phyloP scores from a whole-genome alignment of 441 rosid species.

The Melastoma candidum region DNA sequence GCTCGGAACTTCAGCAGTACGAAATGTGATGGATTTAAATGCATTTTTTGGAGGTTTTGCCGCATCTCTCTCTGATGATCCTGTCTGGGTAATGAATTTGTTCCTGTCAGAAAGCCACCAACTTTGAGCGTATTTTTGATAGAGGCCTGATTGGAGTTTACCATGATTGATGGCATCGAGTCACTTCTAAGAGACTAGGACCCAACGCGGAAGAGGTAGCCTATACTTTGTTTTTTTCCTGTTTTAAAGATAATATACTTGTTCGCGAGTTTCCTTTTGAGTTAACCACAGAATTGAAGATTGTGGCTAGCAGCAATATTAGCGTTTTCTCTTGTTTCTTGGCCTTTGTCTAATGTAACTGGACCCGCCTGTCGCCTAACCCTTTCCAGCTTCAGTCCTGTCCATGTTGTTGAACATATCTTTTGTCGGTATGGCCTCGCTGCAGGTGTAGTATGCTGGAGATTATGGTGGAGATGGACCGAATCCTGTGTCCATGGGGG shows the following conservation, averaged over 20 bases:
- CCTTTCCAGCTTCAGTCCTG: too few species aligned
- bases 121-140: slow-evolving; percentile 78
- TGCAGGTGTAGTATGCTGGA: slow-evolving; percentile 86
- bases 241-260: background rate
- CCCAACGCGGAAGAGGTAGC: slow-evolving; percentile 58
- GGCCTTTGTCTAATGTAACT: too few species aligned
- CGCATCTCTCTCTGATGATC: slow-evolving; percentile 64
- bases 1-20: slow-evolving; percentile 64
- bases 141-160: slow-evolving; percentile 87
- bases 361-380: too few species aligned
- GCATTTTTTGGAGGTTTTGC: slow-evolving; percentile 95
- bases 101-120: slow-evolving; percentile 72
- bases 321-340: too few species aligned
- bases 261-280: too few species aligned
- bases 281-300: too few species aligned
- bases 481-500: slow-evolving; percentile 86
- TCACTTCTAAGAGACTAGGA: slow-evolving; percentile 45
- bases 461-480: slow-evolving; percentile 88
- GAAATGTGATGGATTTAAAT: slow-evolving; percentile 93
- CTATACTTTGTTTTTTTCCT: background rate
- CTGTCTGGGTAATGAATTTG: slow-evolving; percentile 93
- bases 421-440: slow-evolving; percentile 2
- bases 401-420: too few species aligned
- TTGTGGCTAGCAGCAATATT: too few species aligned
- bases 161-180: slow-evolving; percentile 88